A percentile compares a stretch with the other conserved stretches of the same genome.
These are phyloP conservation scores for Solanum peruvianum DNA, from an alignment of 257 asterid species.

Conservation along the genomic window DNA sequence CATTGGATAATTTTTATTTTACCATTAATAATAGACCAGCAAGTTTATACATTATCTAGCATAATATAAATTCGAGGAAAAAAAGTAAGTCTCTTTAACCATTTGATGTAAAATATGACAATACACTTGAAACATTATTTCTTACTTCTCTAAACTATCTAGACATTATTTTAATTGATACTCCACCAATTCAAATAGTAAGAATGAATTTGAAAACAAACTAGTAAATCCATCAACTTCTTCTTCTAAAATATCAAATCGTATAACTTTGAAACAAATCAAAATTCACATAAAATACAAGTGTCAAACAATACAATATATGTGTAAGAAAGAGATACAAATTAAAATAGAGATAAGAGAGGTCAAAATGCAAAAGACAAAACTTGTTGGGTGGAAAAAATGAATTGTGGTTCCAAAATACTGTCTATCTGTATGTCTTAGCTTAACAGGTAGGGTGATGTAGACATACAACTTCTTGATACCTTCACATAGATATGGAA, in stretches of 20 bases:
- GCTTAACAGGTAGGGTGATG: background rate
- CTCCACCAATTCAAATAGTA: background rate
- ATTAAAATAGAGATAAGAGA: background rate
- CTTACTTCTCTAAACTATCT: background rate
- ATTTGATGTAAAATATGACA: background rate
- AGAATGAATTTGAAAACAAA: background rate
- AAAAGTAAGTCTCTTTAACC: background rate
- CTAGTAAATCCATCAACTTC: background rate
- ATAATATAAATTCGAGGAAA: too few relatives aligned
- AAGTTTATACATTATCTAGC: too few relatives aligned
- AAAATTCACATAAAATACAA: background rate
- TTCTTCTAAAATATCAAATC: background rate
- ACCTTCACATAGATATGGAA: background rate
- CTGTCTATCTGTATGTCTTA: background rate
- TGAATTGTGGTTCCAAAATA: conserved; percentile 7
- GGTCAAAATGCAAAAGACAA: conserved; percentile 9
- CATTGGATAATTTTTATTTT: too few relatives aligned
- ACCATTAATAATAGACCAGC: too few relatives aligned
- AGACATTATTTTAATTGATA: background rate
- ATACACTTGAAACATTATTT: background rate
- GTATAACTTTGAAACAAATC: background rate
- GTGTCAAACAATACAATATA: background rate
- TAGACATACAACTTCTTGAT: background rate
- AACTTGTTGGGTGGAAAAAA: background rate
- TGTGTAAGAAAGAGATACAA: background rate